Conservation (phyloP, 179 eudicot genomes). For the Silene coronaria region DNA sequence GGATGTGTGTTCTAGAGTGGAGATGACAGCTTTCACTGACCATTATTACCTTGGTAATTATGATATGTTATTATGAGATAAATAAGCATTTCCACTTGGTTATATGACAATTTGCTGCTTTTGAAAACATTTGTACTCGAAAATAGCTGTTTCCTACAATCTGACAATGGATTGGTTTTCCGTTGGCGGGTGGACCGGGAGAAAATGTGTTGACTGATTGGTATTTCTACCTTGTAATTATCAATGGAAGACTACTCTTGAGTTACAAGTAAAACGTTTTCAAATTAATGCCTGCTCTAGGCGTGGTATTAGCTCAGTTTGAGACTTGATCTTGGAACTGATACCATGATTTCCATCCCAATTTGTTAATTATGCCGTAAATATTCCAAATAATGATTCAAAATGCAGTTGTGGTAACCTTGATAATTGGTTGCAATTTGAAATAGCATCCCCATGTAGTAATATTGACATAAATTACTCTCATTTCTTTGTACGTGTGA, state of each 20-base stretch:
- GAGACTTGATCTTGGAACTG: not conserved
- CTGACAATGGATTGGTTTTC: not conserved
- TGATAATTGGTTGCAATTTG: no score
- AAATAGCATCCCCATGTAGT: no score
- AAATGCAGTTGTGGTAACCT: no score
- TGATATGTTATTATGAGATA: not conserved
- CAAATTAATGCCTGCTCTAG: constrained; percentile 1
- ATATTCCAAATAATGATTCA: no score
- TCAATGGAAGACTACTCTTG: not conserved
- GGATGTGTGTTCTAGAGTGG: not conserved
- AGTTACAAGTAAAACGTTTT: not conserved
- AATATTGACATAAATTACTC: not conserved
- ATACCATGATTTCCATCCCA: no score
- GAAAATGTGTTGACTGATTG: not conserved
- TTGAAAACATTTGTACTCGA: not conserved
- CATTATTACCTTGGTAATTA: not conserved
- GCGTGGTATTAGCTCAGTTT: not conserved
- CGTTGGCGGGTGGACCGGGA: not conserved
- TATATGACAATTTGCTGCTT: not conserved
- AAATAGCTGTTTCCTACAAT: not conserved
- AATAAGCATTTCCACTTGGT: not conserved
- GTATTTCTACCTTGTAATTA: no score
- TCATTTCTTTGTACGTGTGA: not conserved
- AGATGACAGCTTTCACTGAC: not conserved
- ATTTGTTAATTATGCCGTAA: no score